Evolutionary conservation across 2,329 filamentous ascomycete species (phyloP).

Genomic region (Sclerotinia glacialis): DNA sequence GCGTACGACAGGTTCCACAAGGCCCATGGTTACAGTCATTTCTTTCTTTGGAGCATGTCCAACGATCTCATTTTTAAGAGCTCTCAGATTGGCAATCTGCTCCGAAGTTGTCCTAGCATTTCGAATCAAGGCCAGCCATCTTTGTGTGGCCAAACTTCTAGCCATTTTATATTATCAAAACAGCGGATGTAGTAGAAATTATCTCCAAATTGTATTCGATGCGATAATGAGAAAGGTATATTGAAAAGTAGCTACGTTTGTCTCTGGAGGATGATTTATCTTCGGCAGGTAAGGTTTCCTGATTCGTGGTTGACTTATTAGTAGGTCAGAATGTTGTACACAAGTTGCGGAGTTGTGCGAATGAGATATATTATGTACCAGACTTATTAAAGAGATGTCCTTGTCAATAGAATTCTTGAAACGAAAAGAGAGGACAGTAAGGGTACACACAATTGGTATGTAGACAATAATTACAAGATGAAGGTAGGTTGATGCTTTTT

Average conservation of each 20-base stretch:
- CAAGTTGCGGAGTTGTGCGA: not conserved
- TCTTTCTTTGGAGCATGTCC: slow-evolving; percentile 88
- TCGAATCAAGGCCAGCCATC: slow-evolving; percentile 55
- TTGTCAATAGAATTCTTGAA: not conserved
- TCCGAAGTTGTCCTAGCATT: slow-evolving; percentile 52
- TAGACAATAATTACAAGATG: not conserved
- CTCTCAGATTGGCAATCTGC: slow-evolving; percentile 60
- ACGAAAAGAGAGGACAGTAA: too few species aligned
- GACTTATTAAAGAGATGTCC: not conserved
- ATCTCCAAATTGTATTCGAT: not conserved
- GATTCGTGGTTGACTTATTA: not conserved
- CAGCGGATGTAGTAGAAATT: not conserved
- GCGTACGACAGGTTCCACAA: slow-evolving; percentile 60
- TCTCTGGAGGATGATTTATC: not conserved
- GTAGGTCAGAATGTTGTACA: slow-evolving; percentile 5
- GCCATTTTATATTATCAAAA: slow-evolving; percentile 13
- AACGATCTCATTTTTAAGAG: slow-evolving; percentile 84
- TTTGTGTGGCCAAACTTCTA: slow-evolving; percentile 19
- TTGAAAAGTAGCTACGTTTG: not conserved
- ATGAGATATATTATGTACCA: not conserved
- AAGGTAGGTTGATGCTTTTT: not conserved
- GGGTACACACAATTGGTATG: not conserved
- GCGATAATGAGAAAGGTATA: not conserved
- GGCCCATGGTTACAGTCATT: slow-evolving; percentile 67
- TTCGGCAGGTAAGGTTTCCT: not conserved